Conservation (phyloP, 2,329 filamentous ascomycete species). For the Claviceps spartinae region DNA sequence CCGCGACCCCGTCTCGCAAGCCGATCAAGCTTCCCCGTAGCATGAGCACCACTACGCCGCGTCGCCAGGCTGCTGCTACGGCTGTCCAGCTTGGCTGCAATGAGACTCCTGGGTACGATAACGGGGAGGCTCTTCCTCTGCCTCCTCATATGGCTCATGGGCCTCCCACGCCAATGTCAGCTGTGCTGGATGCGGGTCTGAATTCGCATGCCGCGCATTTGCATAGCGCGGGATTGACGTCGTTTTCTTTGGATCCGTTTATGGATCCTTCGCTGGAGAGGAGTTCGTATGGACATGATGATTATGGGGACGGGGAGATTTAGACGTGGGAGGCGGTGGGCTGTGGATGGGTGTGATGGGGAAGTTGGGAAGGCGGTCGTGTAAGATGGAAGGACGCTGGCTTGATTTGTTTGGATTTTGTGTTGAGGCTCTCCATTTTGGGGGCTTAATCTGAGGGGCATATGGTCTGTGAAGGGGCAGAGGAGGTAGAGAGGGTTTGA, state of each 20-base stretch:
- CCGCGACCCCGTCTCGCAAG: conserved; percentile 24
- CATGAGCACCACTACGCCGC: conserved; percentile 13
- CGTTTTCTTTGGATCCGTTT: conserved; percentile 1
- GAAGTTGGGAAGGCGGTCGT: too few species aligned
- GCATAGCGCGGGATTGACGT: not conserved
- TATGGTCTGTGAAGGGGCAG: too few species aligned
- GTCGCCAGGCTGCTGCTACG: conserved; percentile 22
- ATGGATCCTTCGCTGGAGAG: conserved; percentile 1
- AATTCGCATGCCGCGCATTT: not conserved
- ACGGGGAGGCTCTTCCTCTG: conserved; percentile 12
- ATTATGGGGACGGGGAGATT: conserved; percentile 23
- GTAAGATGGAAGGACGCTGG: too few species aligned
- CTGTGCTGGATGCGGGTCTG: not conserved
- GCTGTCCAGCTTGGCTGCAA: conserved; percentile 15
- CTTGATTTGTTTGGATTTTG: too few species aligned
- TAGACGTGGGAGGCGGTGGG: conserved; percentile 5
- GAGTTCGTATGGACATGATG: conserved; percentile 6
- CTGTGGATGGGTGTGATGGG: too few species aligned
- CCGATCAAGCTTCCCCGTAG: conserved; percentile 7
- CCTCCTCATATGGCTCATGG: too few species aligned
- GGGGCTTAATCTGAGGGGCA: too few species aligned
- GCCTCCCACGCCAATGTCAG: too few species aligned
- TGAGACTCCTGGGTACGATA: conserved; percentile 12
- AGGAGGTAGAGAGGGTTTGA: too few species aligned
- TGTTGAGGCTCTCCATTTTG: too few species aligned